These are phyloP conservation scores for Plasmopara muralis DNA, from an alignment of 352 stramenopile species.

Conservation along the genomic window DNA sequence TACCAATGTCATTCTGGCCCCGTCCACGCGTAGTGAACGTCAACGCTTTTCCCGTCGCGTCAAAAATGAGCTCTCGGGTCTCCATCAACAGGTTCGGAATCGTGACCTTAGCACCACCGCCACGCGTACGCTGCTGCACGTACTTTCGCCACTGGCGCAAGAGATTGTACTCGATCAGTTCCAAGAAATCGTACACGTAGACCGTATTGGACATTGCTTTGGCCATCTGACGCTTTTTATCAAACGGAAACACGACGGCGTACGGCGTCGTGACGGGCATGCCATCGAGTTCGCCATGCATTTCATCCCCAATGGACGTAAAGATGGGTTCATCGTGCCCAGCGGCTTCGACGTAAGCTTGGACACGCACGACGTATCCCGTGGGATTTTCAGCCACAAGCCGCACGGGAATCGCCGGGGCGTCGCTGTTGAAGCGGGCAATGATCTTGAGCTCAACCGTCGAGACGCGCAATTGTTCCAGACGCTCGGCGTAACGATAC, in stretches of 20 bases:
- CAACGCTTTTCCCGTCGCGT: conserved; percentile 56
- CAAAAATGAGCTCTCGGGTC: conserved; percentile 91
- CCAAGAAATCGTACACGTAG: conserved; percentile 99
- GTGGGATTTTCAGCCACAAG: conserved; percentile 97
- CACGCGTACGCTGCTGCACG: conserved; percentile 62
- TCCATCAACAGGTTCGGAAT: conserved; percentile 92
- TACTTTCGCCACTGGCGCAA: conserved; percentile 92
- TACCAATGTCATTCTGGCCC: conserved; percentile 98
- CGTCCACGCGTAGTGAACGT: conserved; percentile 70
- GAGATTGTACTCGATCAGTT: conserved; percentile 96
- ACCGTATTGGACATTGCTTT: conserved; percentile 96
- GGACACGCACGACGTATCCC: conserved; percentile 98
- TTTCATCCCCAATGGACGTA: conserved; percentile 87
- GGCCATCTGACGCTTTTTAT: conserved; percentile 89
- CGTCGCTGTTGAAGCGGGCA: conserved; percentile 88
- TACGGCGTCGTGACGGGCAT: conserved; percentile 95
- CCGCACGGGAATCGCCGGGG: conserved; percentile 92
- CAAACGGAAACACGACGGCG: conserved; percentile 93
- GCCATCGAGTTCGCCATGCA: conserved; percentile 91
- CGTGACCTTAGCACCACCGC: conserved; percentile 54
- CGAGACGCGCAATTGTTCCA: conserved; percentile 90
- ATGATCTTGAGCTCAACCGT: conserved; percentile 98
- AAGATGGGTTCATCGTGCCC: conserved; percentile 78
- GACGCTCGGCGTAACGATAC: conserved; percentile 82
- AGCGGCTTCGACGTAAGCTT: conserved; percentile 97